Evolutionary conservation across 345 rosid species (phyloP).

Genomic region (Raphanus sativus): DNA sequence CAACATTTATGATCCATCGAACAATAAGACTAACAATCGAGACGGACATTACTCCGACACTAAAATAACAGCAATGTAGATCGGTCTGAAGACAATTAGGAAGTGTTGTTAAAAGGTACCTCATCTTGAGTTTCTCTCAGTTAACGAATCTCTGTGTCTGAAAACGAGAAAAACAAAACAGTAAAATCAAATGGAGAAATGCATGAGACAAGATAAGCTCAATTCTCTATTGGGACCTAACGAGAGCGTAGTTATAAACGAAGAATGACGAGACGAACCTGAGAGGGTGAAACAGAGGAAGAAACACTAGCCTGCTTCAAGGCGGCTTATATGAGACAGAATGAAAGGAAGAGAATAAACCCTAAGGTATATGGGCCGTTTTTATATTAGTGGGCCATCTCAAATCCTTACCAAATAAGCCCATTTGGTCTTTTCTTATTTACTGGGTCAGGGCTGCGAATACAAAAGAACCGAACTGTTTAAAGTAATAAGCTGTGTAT

Average conservation of each 20-base stretch:
- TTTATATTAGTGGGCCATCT: not conserved
- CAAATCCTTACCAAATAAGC: not conserved
- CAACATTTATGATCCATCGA: too few species aligned
- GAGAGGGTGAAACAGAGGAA: conserved; percentile 29
- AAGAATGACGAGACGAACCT: conserved; percentile 16
- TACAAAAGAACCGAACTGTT: too few species aligned
- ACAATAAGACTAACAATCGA: not conserved
- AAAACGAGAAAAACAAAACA: not conserved
- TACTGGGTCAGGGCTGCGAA: too few species aligned
- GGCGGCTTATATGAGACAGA: conserved; percentile 23
- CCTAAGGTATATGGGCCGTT: conserved; percentile 12
- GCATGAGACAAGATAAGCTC: not conserved
- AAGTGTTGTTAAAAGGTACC: conserved; percentile 6
- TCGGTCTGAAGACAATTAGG: not conserved
- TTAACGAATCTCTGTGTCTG: conserved; percentile 11
- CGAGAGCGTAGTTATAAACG: not conserved
- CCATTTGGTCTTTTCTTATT: not conserved
- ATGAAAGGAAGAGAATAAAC: conserved; percentile 11
- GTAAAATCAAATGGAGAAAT: not conserved
- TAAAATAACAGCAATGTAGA: not conserved
- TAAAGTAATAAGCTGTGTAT: too few species aligned
- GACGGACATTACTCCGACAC: not conserved
- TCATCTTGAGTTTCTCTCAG: conserved; percentile 27
- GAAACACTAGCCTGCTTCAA: not conserved
- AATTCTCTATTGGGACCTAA: not conserved